These are phyloP conservation scores for Didymella arachidicola DNA, from an alignment of 2,329 filamentous ascomycete genomes.

Conservation along the genomic window DNA sequence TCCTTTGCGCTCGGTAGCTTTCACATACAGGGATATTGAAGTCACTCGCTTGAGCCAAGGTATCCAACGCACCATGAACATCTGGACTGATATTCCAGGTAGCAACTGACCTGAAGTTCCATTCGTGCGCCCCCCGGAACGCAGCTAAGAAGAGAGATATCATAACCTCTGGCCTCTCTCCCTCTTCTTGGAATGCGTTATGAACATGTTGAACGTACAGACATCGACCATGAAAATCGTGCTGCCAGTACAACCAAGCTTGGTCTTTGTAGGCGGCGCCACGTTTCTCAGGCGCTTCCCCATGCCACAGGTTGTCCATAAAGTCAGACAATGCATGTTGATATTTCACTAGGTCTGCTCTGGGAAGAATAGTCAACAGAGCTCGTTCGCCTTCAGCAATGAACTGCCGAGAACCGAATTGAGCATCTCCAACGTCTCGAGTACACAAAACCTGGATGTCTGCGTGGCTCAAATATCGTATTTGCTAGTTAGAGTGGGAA, in stretches of 20 bases:
- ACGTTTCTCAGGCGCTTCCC: background rate
- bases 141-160: slow-evolving; percentile 5
- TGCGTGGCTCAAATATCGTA: background rate
- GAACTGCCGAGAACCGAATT: background rate
- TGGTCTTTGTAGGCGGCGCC: slow-evolving; percentile 1
- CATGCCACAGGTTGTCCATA: slow-evolving; percentile 4
- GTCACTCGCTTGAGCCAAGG: background rate
- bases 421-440: background rate
- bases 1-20: background rate
- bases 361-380: slow-evolving; percentile 1
- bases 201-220: slow-evolving; percentile 13
- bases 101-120: slow-evolving; percentile 8
- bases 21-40: background rate
- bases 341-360: slow-evolving; percentile 4
- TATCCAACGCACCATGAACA: background rate
- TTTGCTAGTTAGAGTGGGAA: background rate
- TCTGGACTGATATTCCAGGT: slow-evolving; percentile 5
- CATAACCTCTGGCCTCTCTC: background rate
- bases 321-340: slow-evolving; percentile 16
- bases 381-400: background rate
- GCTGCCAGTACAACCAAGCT: slow-evolving; percentile 15
- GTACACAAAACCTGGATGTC: slow-evolving; percentile 4
- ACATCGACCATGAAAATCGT: slow-evolving; percentile 11
- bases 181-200: background rate
- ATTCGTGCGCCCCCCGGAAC: slow-evolving; percentile 11